A percentile compares a stretch with the other conserved stretches of the same genome.
Evolutionary conservation across 345 rosid species (phyloP).

Genomic region (Lepidium sativum): DNA sequence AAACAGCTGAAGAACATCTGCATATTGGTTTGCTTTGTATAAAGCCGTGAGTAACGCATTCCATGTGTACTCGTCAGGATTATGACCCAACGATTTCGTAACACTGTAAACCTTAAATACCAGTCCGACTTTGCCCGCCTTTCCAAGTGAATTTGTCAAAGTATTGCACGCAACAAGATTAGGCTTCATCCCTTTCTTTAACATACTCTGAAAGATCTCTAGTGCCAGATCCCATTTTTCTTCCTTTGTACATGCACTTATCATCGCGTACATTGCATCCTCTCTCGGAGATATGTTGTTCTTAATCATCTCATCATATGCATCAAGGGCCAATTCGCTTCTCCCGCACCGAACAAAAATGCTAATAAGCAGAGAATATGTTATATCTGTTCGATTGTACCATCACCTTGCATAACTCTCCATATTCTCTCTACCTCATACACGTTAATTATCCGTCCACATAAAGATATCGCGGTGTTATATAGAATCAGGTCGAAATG

Average conservation of each 20-base stretch:
- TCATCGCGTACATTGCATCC: slow-evolving; percentile 53
- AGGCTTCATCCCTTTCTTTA: slow-evolving; percentile 42
- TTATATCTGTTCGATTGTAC: slow-evolving; percentile 43
- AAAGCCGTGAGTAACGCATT: slow-evolving; percentile 58
- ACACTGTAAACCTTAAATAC: slow-evolving; percentile 50
- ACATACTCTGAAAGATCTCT: slow-evolving; percentile 43
- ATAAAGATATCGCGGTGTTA: slow-evolving; percentile 63
- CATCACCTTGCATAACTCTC: slow-evolving; percentile 52
- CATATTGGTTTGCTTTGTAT: slow-evolving; percentile 48
- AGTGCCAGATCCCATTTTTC: slow-evolving; percentile 54
- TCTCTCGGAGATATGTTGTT: slow-evolving; percentile 37
- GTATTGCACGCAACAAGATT: slow-evolving; percentile 63
- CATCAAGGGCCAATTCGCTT: slow-evolving; percentile 57
- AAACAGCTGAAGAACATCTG: slow-evolving; percentile 55
- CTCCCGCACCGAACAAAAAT: slow-evolving; percentile 60
- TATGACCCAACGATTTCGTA: slow-evolving; percentile 44
- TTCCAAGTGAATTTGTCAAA: slow-evolving; percentile 58
- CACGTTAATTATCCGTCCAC: slow-evolving; percentile 52
- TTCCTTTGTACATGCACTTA: slow-evolving; percentile 53
- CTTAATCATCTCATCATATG: slow-evolving; percentile 56
- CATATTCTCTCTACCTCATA: slow-evolving; percentile 46
- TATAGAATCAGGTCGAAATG: slow-evolving; percentile 57
- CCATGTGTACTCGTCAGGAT: slow-evolving; percentile 70
- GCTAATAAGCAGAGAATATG: slow-evolving; percentile 58
- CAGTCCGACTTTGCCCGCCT: slow-evolving; percentile 47